A percentile compares a stretch with the other conserved stretches of the same genome.
Conservation (phyloP, 768 basidiomycete species). For the Myochromella boudieri region DNA sequence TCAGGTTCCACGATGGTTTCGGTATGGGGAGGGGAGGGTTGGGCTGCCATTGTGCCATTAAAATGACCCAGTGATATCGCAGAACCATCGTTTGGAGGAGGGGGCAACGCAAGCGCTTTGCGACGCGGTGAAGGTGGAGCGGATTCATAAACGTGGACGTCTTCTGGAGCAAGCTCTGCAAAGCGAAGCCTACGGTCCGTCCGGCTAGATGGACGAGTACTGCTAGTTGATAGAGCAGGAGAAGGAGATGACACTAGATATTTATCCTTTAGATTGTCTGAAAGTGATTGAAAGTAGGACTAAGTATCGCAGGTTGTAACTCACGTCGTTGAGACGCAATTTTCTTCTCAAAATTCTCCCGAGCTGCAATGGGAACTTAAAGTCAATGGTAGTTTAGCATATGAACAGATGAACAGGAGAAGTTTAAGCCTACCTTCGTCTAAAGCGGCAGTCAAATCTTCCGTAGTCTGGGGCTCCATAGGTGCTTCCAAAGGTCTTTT, state of each 20-base stretch:
- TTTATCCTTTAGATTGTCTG: constrained; percentile 6
- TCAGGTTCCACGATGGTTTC: constrained; percentile 35
- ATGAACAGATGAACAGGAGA: background rate
- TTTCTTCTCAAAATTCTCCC: constrained; percentile 8
- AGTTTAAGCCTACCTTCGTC: constrained; percentile 18
- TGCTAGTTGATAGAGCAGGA: constrained; percentile 47
- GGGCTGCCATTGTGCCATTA: constrained; percentile 25
- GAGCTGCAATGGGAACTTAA: constrained; percentile 17
- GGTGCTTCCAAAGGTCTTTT: constrained; percentile 4
- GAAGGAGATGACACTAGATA: constrained; percentile 34
- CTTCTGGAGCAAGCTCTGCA: constrained; percentile 69
- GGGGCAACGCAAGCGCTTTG: constrained; percentile 57
- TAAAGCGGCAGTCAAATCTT: constrained; percentile 2
- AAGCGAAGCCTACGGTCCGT: constrained; percentile 66
- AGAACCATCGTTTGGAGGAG: constrained; percentile 41
- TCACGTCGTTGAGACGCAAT: constrained; percentile 12
- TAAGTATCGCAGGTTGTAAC: background rate
- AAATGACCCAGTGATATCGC: constrained; percentile 40
- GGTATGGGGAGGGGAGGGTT: background rate
- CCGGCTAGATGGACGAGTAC: constrained; percentile 61
- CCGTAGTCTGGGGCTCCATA: background rate
- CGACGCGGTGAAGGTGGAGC: constrained; percentile 74
- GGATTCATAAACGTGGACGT: constrained; percentile 83
- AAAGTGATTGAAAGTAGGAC: background rate
- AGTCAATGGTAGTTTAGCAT: background rate